phyloP scores from a whole-genome alignment of 805 yeast genomes.

The Myxozyma kluyveri region DNA sequence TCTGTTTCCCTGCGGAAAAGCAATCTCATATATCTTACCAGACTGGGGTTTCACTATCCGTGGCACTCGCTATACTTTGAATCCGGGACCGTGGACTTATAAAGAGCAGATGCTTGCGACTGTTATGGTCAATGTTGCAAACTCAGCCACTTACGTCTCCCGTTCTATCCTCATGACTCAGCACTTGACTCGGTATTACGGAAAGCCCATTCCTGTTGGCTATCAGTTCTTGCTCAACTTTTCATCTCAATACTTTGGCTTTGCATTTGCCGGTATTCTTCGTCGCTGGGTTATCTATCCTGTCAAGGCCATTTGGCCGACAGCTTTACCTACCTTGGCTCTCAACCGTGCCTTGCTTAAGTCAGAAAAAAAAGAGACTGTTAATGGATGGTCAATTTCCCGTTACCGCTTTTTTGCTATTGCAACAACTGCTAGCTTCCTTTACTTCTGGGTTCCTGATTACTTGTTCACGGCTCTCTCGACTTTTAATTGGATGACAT shows the following conservation, averaged over 20 bases:
- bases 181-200: slow-evolving; percentile 27
- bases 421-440: slow-evolving; percentile 43
- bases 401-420: slow-evolving; percentile 49
- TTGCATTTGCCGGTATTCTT: slow-evolving; percentile 63
- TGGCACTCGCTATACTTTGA: slow-evolving; percentile 41
- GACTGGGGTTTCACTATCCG: slow-evolving; percentile 44
- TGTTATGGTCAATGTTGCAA: slow-evolving; percentile 34
- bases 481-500: slow-evolving; percentile 56
- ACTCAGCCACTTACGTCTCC: slow-evolving; percentile 13
- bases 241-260: slow-evolving; percentile 63
- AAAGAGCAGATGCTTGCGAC: slow-evolving; percentile 67
- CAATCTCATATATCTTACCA: slow-evolving; percentile 46
- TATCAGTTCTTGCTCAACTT: slow-evolving; percentile 52
- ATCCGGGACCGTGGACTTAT: slow-evolving; percentile 60
- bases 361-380: slow-evolving; percentile 44
- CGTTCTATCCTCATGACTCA: slow-evolving; percentile 40
- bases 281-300: slow-evolving; percentile 61
- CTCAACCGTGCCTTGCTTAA: slow-evolving; percentile 49
- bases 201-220: slow-evolving; percentile 38
- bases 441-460: slow-evolving; percentile 62
- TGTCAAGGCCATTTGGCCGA: slow-evolving; percentile 67
- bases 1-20: slow-evolving; percentile 58
- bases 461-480: slow-evolving; percentile 60
- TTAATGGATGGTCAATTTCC: slow-evolving; percentile 61
- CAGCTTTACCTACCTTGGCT: slow-evolving; percentile 57